Percentiles rank a stretch among this genome's conserved stretches.
These are phyloP conservation scores for Heterobasidion occidentale DNA, from an alignment of 1,284 basidiomycete genomes.

Conservation along the genomic window DNA sequence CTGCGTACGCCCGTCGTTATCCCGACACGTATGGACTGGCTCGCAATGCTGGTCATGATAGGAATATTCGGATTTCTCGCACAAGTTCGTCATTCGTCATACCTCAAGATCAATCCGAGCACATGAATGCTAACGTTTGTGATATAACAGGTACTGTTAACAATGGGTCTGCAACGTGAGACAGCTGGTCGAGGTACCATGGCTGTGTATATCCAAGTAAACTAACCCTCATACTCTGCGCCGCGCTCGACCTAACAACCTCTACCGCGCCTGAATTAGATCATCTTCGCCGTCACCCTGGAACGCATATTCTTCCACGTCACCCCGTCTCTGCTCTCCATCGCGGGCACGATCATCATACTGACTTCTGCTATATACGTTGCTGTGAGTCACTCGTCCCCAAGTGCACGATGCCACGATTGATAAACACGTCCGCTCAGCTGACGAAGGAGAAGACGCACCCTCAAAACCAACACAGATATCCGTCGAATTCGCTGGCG, in stretches of 20 bases:
- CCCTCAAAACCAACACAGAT: constrained; percentile 8
- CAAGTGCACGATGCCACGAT: neutral
- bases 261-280: constrained; percentile 24
- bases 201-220: constrained; percentile 54
- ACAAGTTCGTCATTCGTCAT: constrained; percentile 32
- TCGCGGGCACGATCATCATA: constrained; percentile 51
- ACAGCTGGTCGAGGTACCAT: constrained; percentile 54
- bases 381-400: constrained; percentile 31
- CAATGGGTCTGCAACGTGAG: constrained; percentile 60
- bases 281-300: constrained; percentile 52
- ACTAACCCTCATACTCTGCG: neutral
- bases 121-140: neutral
- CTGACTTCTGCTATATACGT: constrained; percentile 53
- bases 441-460: constrained; percentile 16
- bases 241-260: neutral
- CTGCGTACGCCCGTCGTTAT: constrained; percentile 32
- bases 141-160: constrained; percentile 40
- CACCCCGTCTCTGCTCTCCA: constrained; percentile 41
- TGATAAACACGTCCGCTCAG: constrained; percentile 4
- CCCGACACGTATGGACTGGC: constrained; percentile 39
- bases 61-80: constrained; percentile 54
- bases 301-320: constrained; percentile 57
- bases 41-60: constrained; percentile 35
- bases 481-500: constrained; percentile 13
- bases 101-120: neutral